Percentiles rank a stretch among this genome's conserved stretches.
Evolutionary conservation across 331 rosid genomes (phyloP).

Genomic region (Saraca asoca): DNA sequence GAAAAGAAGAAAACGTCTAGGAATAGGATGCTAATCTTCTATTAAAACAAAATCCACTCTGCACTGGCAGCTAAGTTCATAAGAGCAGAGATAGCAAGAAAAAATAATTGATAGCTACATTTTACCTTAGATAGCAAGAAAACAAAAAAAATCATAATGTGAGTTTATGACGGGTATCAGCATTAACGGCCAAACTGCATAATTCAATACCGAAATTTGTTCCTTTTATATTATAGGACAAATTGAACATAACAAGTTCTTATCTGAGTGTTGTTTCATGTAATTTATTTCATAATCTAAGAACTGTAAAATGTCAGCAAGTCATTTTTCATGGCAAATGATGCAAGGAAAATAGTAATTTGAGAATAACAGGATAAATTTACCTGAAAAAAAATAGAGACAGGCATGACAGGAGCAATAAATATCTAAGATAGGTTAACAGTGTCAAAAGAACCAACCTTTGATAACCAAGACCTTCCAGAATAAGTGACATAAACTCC

Average conservation of each 20-base stretch:
- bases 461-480: conserved; percentile 90
- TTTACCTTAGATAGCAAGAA: too few species aligned
- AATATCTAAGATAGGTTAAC: conserved; percentile 12
- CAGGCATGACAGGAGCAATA: conserved; percentile 9
- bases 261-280: conserved; percentile 8
- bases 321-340: not conserved
- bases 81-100: not conserved
- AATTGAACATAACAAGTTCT: conserved; percentile 20
- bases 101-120: too few species aligned
- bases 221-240: not conserved
- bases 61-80: not conserved
- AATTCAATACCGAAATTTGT: not conserved
- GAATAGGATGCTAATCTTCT: conserved; percentile 13
- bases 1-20: conserved; percentile 5
- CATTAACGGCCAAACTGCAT: too few species aligned
- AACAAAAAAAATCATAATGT: too few species aligned
- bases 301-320: conserved; percentile 5
- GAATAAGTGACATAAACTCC: conserved; percentile 80
- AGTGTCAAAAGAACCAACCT: conserved; percentile 48
- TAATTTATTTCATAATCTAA: not conserved
- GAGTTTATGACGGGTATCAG: too few species aligned
- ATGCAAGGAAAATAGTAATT: conserved; percentile 1
- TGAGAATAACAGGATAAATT: conserved; percentile 6
- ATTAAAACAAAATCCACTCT: conserved; percentile 12
- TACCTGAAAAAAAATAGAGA: not conserved